These are phyloP conservation scores for Scutellaria barbata DNA, from an alignment of 257 asterid species.

Conservation along the genomic window DNA sequence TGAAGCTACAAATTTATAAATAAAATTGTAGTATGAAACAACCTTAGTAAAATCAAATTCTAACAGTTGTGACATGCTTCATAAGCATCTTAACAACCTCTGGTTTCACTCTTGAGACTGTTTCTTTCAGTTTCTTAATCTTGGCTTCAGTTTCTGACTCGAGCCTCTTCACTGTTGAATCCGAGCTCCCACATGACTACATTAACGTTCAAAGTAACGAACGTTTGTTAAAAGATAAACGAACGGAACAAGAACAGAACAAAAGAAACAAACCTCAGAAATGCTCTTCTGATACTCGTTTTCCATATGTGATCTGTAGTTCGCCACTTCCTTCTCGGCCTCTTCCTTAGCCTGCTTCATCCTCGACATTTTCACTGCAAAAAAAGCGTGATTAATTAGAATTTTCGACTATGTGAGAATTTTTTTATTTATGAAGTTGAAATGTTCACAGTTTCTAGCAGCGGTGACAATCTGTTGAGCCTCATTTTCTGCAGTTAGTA, in stretches of 20 bases:
- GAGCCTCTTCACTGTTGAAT: constrained; percentile 68
- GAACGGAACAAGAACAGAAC: background rate
- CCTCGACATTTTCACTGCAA: constrained; percentile 67
- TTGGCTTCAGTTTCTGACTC: constrained; percentile 68
- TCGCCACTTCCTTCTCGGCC: constrained; percentile 70
- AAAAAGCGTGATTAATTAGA: background rate
- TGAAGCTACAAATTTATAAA: background rate
- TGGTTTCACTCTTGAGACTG: constrained; percentile 56
- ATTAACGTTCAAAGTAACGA: background rate
- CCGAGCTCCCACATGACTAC: constrained; percentile 72
- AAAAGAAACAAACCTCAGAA: constrained; percentile 53
- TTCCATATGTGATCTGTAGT: constrained; percentile 67
- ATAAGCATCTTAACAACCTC: constrained; percentile 64
- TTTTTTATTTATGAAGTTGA: background rate
- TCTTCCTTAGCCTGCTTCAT: constrained; percentile 87
- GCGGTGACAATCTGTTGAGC: constrained; percentile 85
- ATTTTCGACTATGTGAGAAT: background rate
- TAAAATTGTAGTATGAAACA: background rate
- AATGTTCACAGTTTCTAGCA: constrained; percentile 66
- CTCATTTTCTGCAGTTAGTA: constrained; percentile 82
- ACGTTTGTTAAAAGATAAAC: background rate
- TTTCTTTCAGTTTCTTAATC: constrained; percentile 54
- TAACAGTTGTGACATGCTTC: constrained; percentile 46
- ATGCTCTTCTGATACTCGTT: constrained; percentile 65
- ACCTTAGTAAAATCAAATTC: constrained; percentile 34